Evolutionary conservation across 2,329 filamentous ascomycete species (phyloP), one percentile per base, ranked within the genome.

Genomic region (Epichloe coenophiala): DNA sequence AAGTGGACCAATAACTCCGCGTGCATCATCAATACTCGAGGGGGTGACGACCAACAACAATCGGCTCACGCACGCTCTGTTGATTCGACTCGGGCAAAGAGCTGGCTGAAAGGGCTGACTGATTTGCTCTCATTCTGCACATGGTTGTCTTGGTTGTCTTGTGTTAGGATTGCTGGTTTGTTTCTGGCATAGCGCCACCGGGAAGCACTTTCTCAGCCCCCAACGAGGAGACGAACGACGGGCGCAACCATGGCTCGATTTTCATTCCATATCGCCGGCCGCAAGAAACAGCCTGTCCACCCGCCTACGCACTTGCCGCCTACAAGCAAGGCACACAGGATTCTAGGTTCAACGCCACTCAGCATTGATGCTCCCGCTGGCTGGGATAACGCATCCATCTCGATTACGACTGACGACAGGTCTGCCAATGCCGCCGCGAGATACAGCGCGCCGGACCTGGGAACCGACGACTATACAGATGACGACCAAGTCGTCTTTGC

Each of bases 261-360:
- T 56, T 69, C 63, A 39, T 76, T 77, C 48, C 68, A 72, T 33
- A 60, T 76, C 15, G 68, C 73, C 48, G 68, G 73, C 48, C 71
- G 73, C 53, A 71, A 66, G 52, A 77, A 73, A 59, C 64, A 65
- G 37, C 47, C 59, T 38, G 53, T 64, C 9, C 56, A 61, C 57
- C 37, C 58, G 58, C 27, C 59, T 58, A 33, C 59, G 58, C 15
- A 63, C 8, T 59, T 64, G n/a, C 63, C 65, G 37, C 66, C 69
- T 2, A 64, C 73, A 56, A 74, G 71, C 52, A 78, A 78, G 58
- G 74, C 71, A 1, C 73, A 76, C 56, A 73, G 70, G 56, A 68
- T 77, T 15, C 60, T 78, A 39, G 75, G 74, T 23, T 69, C 69
- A 4, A 65, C 68, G 27, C 68, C 70, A 5, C 64, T 74, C 57